Conservation (phyloP, 2,329 filamentous ascomycete species). For the Ascochyta lentis region DNA sequence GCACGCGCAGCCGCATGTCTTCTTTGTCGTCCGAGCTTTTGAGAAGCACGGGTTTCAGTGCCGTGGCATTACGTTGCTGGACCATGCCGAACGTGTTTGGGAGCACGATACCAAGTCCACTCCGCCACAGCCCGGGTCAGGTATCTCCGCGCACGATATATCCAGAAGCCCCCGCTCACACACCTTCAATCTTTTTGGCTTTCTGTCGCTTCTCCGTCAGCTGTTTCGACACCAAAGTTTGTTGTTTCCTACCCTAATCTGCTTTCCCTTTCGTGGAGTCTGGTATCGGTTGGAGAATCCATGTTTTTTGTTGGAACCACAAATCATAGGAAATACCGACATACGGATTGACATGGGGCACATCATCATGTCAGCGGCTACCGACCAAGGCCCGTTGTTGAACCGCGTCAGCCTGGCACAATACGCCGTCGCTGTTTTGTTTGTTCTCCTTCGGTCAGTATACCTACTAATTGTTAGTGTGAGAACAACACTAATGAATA, state of each 20-base stretch:
- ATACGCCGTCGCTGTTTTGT: slow-evolving; percentile 29
- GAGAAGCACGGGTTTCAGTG: slow-evolving; percentile 16
- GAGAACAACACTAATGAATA: not conserved
- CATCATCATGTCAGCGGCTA: slow-evolving; percentile 23
- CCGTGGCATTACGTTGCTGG: slow-evolving; percentile 11
- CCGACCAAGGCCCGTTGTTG: slow-evolving; percentile 31
- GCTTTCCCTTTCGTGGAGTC: not conserved
- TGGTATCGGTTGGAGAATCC: slow-evolving; percentile 3
- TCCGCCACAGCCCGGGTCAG: slow-evolving; percentile 4
- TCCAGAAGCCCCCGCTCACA: slow-evolving; percentile 7
- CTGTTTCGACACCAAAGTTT: slow-evolving; percentile 1
- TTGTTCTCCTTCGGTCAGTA: slow-evolving; percentile 34
- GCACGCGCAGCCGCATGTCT: slow-evolving; percentile 3
- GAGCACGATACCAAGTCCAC: slow-evolving; percentile 1
- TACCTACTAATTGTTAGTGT: not conserved
- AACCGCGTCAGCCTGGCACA: slow-evolving; percentile 32
- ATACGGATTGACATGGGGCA: slow-evolving; percentile 29
- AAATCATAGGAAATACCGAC: slow-evolving; percentile 8
- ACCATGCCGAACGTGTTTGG: slow-evolving; percentile 13
- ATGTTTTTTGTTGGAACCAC: slow-evolving; percentile 19
- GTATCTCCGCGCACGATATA: slow-evolving; percentile 9
- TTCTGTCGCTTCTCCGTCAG: slow-evolving; percentile 2
- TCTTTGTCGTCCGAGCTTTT: not conserved
- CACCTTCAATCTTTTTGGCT: not conserved
- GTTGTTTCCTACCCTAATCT: not conserved